Base-by-base conservation (phyloP, 192 early-diverging fungal genomes). In the Coemansia sp. region DNA sequence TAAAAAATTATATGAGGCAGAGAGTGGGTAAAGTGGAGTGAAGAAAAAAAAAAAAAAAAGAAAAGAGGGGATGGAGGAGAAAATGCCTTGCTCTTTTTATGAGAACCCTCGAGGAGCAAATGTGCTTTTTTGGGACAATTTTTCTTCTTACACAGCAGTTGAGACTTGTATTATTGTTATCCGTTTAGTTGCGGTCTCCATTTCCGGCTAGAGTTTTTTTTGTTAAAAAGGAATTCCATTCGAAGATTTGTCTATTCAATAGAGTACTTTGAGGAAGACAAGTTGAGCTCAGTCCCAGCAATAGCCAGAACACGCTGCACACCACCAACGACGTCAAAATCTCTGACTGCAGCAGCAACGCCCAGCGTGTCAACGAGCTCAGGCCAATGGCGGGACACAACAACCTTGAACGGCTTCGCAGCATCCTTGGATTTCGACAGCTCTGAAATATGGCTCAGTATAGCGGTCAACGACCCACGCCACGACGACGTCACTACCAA, bases 321-420 rank as follows among this genome's bases (percentile, higher is more conserved):
- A 15, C 20, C 67, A 15, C 73, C 73, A 7, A 81, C 63, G 31
- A 81, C 42, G 11, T 81, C 79, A 10, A 74, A 53, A 29, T 81
- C 79, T 0, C 63, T 59, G 9, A 66, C 70, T 31, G 53, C 60
- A 3, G 70, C 70, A 12, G 79, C 79, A n/a, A 69, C 65, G n/a
- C 79, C 79, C 0, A 81, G 17, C 14, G 51, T 47, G 14, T 72
- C 70, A 8, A 81, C 63, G 20, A 81, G 25, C 15, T 69, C 70
- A 0, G 60, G 70, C 67, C 73, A 81, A 14, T 73, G 36, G 2
- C 72, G 29, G 32, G 57, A 31, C 14, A 74, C 72, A 0, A 60
- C 62, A 0, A 32, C 31, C 24, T n/a, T 29, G n/a, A 75, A 75
- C 12, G 72, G 62, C 37, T 38, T 12, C 7, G 41, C 25, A 6